Evolutionary conservation across 768 basidiomycete species (phyloP).

Genomic region (Leucocoprinus birnbaumii): DNA sequence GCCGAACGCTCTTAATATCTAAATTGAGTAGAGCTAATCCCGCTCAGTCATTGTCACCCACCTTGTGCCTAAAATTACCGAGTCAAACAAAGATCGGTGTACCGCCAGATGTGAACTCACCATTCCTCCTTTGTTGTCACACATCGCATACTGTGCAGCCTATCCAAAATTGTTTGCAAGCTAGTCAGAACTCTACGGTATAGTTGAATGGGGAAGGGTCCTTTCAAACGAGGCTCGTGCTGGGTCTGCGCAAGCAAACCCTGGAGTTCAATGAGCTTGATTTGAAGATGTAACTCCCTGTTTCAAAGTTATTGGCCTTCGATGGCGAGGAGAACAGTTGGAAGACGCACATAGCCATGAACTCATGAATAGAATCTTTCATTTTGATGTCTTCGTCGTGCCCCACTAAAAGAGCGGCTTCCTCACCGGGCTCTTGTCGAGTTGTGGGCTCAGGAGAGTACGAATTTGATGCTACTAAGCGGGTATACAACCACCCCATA

Average conservation of each 20-base stretch:
- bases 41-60: slow-evolving; percentile 27
- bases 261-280: slow-evolving; percentile 84
- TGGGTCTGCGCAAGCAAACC: slow-evolving; percentile 84
- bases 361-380: slow-evolving; percentile 70
- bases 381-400: slow-evolving; percentile 38
- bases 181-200: slow-evolving; percentile 84
- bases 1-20: slow-evolving; percentile 60
- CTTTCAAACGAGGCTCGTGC: slow-evolving; percentile 93
- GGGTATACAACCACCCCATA: slow-evolving; percentile 92
- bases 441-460: slow-evolving; percentile 49
- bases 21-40: background rate
- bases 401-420: slow-evolving; percentile 25
- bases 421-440: slow-evolving; percentile 23
- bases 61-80: slow-evolving; percentile 60
- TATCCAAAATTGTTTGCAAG: slow-evolving; percentile 82
- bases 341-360: slow-evolving; percentile 83
- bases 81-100: slow-evolving; percentile 5
- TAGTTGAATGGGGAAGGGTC: slow-evolving; percentile 84
- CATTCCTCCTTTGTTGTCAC: slow-evolving; percentile 97
- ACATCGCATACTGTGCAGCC: slow-evolving; percentile 92
- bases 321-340: background rate
- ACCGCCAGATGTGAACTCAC: slow-evolving; percentile 36
- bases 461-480: slow-evolving; percentile 85
- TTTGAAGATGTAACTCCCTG: slow-evolving; percentile 95
- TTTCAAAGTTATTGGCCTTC: background rate